Conservation (phyloP, 805 yeast genomes). For the Spathaspora passalidarum region DNA sequence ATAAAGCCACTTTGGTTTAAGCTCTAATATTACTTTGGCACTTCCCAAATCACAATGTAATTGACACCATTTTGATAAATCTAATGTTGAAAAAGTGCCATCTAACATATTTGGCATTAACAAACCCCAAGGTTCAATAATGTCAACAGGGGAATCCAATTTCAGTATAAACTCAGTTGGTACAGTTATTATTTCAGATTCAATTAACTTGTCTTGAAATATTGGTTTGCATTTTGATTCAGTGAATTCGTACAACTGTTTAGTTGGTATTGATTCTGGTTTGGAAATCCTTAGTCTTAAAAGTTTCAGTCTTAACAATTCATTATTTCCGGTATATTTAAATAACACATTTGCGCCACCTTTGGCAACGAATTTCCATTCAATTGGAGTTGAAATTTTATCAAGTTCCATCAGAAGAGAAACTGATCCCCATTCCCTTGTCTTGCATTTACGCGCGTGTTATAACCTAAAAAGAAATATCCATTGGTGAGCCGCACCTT, state of each 20-base stretch:
- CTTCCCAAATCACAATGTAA: slow-evolving; percentile 15
- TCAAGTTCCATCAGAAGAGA: slow-evolving; percentile 31
- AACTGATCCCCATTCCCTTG: too few species aligned
- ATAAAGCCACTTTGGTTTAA: slow-evolving; percentile 63
- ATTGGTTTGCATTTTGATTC: slow-evolving; percentile 29
- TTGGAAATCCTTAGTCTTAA: slow-evolving; percentile 36
- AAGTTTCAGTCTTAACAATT: slow-evolving; percentile 32
- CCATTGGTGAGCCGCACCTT: too few species aligned
- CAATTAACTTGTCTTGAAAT: slow-evolving; percentile 26
- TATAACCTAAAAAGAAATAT: too few species aligned
- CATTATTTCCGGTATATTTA: slow-evolving; percentile 34
- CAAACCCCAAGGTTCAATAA: slow-evolving; percentile 41
- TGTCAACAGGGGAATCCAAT: slow-evolving; percentile 23
- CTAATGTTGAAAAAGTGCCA: slow-evolving; percentile 12
- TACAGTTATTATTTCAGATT: slow-evolving; percentile 29
- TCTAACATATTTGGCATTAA: slow-evolving; percentile 41
- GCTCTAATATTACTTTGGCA: slow-evolving; percentile 34
- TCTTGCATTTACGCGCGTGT: too few species aligned
- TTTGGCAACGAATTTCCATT: slow-evolving; percentile 45
- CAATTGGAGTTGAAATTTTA: slow-evolving; percentile 28
- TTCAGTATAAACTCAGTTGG: slow-evolving; percentile 27
- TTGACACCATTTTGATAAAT: slow-evolving; percentile 35
- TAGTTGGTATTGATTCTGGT: slow-evolving; percentile 34
- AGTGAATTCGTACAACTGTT: slow-evolving; percentile 41
- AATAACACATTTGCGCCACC: slow-evolving; percentile 52